Evolutionary conservation across 2,329 filamentous ascomycete genomes (phyloP), one percentile per base, ranked within the genome.

Genomic region (Pseudogymnoascus sp.): DNA sequence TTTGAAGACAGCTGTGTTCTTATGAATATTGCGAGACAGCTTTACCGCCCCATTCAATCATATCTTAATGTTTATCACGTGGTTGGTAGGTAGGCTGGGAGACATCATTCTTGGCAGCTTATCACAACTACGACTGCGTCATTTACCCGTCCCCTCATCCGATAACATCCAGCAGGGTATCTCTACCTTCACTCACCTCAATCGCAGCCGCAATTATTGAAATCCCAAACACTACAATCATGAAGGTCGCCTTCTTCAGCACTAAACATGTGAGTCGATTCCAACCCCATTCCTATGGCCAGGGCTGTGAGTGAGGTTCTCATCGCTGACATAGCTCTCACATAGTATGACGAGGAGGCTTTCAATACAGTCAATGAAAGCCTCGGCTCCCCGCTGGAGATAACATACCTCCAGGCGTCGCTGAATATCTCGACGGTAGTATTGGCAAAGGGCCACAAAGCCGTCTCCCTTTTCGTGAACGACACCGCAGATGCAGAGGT

Each of bases 401-500:
- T 54, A 14, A 54, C n/a, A 32, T 54, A 54, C 2, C 47, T 20
- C 28, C 47, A 54, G 7, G n/a, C 47, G 5, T 34, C 47, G 4
- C 16, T 54, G n/a, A 16, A 20, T 11, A 12, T 32, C 5, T 20
- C 16, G 50, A 89, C 85, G 0, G 82, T 78, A 1, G 66, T 78
- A 1, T 77, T 88, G 6, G 80, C 81, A 2, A 68, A 73, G 1
- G 78, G 75, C 35, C 76, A 79, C 62, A 73, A 79, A 41, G 85
- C 84, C 61, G 77, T 89, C 57, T 88, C 85, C 72, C 81, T 83
- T 67, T 89, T 89, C 67, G 86, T 88, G 69, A 89, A 88, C 71
- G 86, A 89, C 72, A 72, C 72, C 4, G 74, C 87, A 18, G 74
- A 77, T 60, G 76, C 72, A 4, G 68, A 73, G 1, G 81, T 87